Conservation (phyloP, 2,329 filamentous ascomycete genomes). For the Penicillium sp. region DNA sequence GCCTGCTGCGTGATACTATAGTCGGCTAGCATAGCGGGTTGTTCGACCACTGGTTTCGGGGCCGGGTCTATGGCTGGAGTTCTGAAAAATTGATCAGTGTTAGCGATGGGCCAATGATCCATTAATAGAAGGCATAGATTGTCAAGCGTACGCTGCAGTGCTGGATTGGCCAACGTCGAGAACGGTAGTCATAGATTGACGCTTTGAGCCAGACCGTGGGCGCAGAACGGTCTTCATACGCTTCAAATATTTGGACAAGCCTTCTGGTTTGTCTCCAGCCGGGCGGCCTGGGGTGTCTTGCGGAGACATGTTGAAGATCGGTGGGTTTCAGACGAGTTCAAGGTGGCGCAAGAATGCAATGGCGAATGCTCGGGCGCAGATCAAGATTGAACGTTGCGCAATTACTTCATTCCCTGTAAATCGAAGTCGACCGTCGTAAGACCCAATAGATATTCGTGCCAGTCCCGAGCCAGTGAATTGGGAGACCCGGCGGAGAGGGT, state of each 20-base stretch:
- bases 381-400: slow-evolving; percentile 1
- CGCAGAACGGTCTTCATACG: slow-evolving; percentile 40
- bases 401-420: slow-evolving; percentile 15
- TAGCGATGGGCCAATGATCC: not conserved
- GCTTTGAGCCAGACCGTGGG: slow-evolving; percentile 30
- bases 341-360: slow-evolving; percentile 14
- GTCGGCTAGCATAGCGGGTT: slow-evolving; percentile 26
- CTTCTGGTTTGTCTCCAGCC: slow-evolving; percentile 29
- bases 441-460: not conserved
- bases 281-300: slow-evolving; percentile 15
- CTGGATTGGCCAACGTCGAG: slow-evolving; percentile 17
- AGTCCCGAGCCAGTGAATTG: slow-evolving; percentile 5
- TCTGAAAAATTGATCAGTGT: not conserved
- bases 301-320: slow-evolving; percentile 26
- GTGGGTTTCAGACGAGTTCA: slow-evolving; percentile 4
- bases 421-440: not conserved
- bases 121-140: not conserved
- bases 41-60: slow-evolving; percentile 8
- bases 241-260: slow-evolving; percentile 40
- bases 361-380: slow-evolving; percentile 14
- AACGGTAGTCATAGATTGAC: slow-evolving; percentile 23
- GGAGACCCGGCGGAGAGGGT: slow-evolving; percentile 7
- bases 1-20: slow-evolving; percentile 43
- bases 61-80: slow-evolving; percentile 1
- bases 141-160: slow-evolving; percentile 17